phyloP scores from a whole-genome alignment of 163 green algal species.

The Scenedesmus sp. region DNA sequence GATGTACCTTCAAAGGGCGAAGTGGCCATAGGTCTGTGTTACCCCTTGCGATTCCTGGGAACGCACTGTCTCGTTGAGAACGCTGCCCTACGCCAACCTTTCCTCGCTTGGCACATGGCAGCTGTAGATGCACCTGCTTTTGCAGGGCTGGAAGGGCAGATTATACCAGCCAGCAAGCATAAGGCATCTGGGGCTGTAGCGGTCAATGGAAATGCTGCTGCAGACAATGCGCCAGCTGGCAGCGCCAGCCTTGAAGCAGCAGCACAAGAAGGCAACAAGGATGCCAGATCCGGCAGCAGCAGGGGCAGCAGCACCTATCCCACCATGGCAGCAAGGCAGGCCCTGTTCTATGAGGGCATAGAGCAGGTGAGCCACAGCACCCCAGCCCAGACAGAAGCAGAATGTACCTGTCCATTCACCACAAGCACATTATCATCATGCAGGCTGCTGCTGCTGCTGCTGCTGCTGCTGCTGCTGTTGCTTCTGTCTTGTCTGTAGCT shows the following conservation, averaged over 20 bases:
- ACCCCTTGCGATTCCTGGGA: too few relatives aligned
- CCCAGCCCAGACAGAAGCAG: too few relatives aligned
- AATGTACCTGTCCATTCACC: neutral
- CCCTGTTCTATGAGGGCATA: neutral
- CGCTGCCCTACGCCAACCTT: neutral
- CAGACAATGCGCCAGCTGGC: neutral
- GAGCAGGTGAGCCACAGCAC: neutral
- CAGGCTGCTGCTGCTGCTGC: neutral
- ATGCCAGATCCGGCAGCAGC: neutral
- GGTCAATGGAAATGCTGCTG: neutral
- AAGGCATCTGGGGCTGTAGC: neutral
- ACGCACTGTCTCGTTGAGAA: neutral
- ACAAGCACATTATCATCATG: neutral
- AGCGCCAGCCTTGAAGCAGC: neutral
- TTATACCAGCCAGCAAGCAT: neutral
- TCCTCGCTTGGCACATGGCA: neutral
- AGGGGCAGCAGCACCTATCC: neutral
- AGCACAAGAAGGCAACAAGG: neutral
- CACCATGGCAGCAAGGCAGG: neutral
- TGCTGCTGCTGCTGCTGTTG: neutral
- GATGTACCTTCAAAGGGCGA: neutral
- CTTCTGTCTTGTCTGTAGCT: neutral
- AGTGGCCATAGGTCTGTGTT: neutral
- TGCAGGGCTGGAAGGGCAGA: neutral
- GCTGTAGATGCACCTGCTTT: neutral